Evolutionary conservation across 164 flowering plant species (phyloP).

Genomic region (Piper betle): DNA sequence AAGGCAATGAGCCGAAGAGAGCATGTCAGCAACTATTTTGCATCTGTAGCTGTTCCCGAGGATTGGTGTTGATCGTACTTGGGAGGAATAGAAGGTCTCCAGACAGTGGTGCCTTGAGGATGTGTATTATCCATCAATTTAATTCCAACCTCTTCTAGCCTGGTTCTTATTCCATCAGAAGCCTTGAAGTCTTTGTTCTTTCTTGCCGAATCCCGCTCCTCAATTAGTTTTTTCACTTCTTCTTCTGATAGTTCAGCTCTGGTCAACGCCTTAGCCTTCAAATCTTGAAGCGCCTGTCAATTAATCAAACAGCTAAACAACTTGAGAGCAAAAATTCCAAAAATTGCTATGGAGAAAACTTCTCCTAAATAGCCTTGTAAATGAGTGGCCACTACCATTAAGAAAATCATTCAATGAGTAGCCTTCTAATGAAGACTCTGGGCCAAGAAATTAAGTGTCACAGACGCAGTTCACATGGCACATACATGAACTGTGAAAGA

Average conservation of each 20-base stretch:
- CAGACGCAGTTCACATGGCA: too few species aligned
- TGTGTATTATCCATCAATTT: slow-evolving; percentile 48
- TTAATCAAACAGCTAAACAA: background rate
- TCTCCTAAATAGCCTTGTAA: too few species aligned
- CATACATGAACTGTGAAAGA: too few species aligned
- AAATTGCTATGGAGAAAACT: too few species aligned
- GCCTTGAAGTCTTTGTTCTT: slow-evolving; percentile 42
- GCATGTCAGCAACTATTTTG: too few species aligned
- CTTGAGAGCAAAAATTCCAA: background rate
- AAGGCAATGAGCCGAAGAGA: too few species aligned
- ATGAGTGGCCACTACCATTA: too few species aligned
- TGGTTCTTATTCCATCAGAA: slow-evolving; percentile 59
- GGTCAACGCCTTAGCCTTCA: slow-evolving; percentile 60
- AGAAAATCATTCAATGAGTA: too few species aligned
- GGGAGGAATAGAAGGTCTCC: slow-evolving; percentile 29
- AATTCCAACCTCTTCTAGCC: slow-evolving; percentile 51
- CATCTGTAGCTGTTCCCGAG: too few species aligned
- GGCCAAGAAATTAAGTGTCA: too few species aligned
- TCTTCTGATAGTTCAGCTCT: slow-evolving; percentile 69
- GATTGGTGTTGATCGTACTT: too few species aligned
- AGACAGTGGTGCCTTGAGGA: slow-evolving; percentile 39
- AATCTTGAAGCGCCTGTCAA: slow-evolving; percentile 59
- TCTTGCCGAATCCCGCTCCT: slow-evolving; percentile 58
- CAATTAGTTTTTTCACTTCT: slow-evolving; percentile 34
- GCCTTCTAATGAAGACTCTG: too few species aligned